These are phyloP conservation scores for Spathaspora gorwiae DNA, from an alignment of 805 yeast genomes.

Conservation along the genomic window DNA sequence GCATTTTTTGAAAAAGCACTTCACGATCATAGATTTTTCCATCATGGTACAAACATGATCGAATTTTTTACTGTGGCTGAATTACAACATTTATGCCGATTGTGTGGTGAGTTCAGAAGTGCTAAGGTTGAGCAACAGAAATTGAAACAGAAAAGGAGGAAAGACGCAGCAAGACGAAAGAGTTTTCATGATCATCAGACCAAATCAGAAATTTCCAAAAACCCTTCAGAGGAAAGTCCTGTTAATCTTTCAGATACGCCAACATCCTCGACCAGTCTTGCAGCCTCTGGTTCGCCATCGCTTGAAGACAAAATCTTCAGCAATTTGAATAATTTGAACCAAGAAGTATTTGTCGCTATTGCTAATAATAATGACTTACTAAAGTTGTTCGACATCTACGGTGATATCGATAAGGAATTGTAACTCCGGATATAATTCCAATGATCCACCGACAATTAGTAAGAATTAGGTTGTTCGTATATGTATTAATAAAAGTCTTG, in stretches of 20 bases:
- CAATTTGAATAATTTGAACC: conserved; percentile 8
- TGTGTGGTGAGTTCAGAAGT: conserved; percentile 35
- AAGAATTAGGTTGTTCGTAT: no score
- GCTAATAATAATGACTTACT: conserved; percentile 29
- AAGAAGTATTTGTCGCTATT: conserved; percentile 7
- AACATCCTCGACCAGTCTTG: not conserved
- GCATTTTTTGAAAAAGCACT: conserved; percentile 28
- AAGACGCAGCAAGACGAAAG: not conserved
- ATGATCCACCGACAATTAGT: no score
- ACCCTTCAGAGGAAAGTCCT: not conserved
- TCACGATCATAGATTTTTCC: conserved; percentile 22
- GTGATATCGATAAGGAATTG: conserved; percentile 21
- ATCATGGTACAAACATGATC: conserved; percentile 36
- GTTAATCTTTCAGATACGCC: not conserved
- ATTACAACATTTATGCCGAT: conserved; percentile 28
- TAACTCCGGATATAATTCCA: not conserved
- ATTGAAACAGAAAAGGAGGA: conserved; percentile 1
- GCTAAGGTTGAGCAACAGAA: conserved; percentile 28
- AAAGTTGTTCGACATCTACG: conserved; percentile 32
- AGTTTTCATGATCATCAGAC: not conserved
- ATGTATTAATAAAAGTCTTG: no score
- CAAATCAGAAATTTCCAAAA: not conserved
- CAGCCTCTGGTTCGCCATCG: not conserved
- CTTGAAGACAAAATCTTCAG: conserved; percentile 5
- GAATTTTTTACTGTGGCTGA: conserved; percentile 34